Percentiles rank a stretch among this genome's conserved stretches.
Evolutionary conservation across 139 green algal genomes (phyloP).

Genomic region (Chlamydomonas sphaeroides): DNA sequence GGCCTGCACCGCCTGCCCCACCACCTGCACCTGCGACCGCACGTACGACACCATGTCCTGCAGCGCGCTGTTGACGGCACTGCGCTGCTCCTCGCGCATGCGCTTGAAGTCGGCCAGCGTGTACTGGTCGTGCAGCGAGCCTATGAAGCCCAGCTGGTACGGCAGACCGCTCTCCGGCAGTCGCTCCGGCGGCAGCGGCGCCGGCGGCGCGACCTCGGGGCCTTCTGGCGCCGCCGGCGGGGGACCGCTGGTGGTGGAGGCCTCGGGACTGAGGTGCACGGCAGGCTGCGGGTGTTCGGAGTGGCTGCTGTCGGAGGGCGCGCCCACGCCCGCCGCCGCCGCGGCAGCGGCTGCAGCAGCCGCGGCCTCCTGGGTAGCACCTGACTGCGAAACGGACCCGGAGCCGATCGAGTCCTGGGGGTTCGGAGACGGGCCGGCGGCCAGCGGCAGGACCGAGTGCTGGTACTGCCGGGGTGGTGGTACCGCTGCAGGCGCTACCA

Average conservation of each 20-base stretch:
- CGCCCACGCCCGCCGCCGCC: no score
- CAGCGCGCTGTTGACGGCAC: conserved; percentile 11
- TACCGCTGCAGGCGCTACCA: not conserved
- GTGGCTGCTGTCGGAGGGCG: no score
- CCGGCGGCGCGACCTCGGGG: conserved; percentile 4
- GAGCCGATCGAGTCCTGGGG: not conserved
- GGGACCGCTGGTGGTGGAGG: not conserved
- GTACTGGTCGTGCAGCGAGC: conserved; percentile 25
- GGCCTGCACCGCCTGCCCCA: conserved; percentile 34
- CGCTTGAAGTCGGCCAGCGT: conserved; percentile 41
- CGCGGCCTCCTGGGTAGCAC: no score
- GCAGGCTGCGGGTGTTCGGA: no score
- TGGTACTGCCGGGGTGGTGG: not conserved
- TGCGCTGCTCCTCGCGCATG: conserved; percentile 40
- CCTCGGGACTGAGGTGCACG: no score
- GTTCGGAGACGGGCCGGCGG: not conserved
- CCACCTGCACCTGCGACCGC: conserved; percentile 39
- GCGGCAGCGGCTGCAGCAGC: no score
- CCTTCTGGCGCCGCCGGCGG: not conserved
- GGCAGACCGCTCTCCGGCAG: conserved; percentile 47
- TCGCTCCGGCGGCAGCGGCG: conserved; percentile 25
- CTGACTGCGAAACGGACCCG: not conserved
- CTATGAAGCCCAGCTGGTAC: conserved; percentile 44
- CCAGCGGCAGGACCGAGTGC: not conserved
- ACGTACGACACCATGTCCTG: conserved; percentile 42